These are phyloP conservation scores for Manihot esculenta DNA, from an alignment of 441 rosid species.

Conservation along the genomic window DNA sequence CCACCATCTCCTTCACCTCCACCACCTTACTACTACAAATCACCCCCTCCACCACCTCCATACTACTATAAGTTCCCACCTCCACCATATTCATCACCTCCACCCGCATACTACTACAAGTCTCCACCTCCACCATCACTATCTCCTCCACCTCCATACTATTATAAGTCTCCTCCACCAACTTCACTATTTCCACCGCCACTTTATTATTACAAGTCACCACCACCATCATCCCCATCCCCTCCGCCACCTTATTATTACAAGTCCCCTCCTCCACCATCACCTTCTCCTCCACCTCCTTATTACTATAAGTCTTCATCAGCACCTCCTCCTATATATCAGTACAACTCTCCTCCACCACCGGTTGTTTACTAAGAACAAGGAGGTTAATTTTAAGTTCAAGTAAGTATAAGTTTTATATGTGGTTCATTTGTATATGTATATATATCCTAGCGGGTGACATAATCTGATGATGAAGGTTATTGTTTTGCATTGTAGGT, in stretches of 20 bases:
- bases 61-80: neutral
- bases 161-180: neutral
- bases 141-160: neutral
- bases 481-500: neutral
- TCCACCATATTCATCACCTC: slow-evolving; percentile 1
- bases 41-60: slow-evolving; percentile 12
- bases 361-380: neutral
- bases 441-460: neutral
- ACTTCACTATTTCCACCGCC: slow-evolving; percentile 15
- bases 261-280: neutral
- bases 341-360: neutral
- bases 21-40: neutral
- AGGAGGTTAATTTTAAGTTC: neutral
- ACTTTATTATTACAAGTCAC: neutral
- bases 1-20: neutral
- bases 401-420: neutral
- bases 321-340: neutral
- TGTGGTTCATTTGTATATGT: no score
- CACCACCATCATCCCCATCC: neutral
- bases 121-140: neutral
- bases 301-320: slow-evolving; percentile 5
- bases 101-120: neutral
- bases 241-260: neutral
- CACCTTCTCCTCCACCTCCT: slow-evolving; percentile 1
- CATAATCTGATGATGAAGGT: no score